Conservation (phyloP, 176 grass and related monocot species). For the Coix lacrymajobi region DNA sequence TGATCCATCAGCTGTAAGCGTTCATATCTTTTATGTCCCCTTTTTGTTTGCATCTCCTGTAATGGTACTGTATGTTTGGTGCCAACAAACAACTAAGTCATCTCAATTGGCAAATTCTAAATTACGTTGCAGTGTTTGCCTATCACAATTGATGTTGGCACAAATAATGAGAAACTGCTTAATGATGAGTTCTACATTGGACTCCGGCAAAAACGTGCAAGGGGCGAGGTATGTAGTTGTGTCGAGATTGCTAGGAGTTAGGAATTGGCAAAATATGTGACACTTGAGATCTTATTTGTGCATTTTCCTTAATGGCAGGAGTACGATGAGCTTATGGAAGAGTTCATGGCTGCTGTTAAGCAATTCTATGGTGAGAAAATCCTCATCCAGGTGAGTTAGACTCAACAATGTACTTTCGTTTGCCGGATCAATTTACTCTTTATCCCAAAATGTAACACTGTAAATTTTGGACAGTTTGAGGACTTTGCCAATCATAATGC, state of each 20-base stretch:
- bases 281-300: slow-evolving; percentile 15
- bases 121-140: slow-evolving; percentile 76
- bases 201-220: slow-evolving; percentile 82
- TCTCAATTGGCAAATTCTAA: background rate
- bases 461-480: slow-evolving; percentile 74
- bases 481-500: slow-evolving; percentile 99
- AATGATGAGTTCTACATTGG: slow-evolving; percentile 98
- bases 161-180: slow-evolving; percentile 78
- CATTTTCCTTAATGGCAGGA: slow-evolving; percentile 50
- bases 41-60: background rate
- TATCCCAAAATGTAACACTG: slow-evolving; percentile 22
- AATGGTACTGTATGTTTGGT: background rate
- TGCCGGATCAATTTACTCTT: background rate
- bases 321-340: slow-evolving; percentile 81
- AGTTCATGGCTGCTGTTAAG: slow-evolving; percentile 90
- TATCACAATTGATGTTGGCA: slow-evolving; percentile 97
- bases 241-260: background rate
- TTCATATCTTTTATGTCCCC: background rate
- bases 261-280: background rate
- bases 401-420: background rate
- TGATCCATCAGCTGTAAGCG: slow-evolving; percentile 81
- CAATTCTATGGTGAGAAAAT: slow-evolving; percentile 94
- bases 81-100: background rate
- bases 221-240: slow-evolving; percentile 56
- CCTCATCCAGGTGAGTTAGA: slow-evolving; percentile 73